Percentiles rank a stretch among this genome's conserved stretches.
phyloP scores from a whole-genome alignment of 129 eudicot genomes.

The Flaveria sonorensis region DNA sequence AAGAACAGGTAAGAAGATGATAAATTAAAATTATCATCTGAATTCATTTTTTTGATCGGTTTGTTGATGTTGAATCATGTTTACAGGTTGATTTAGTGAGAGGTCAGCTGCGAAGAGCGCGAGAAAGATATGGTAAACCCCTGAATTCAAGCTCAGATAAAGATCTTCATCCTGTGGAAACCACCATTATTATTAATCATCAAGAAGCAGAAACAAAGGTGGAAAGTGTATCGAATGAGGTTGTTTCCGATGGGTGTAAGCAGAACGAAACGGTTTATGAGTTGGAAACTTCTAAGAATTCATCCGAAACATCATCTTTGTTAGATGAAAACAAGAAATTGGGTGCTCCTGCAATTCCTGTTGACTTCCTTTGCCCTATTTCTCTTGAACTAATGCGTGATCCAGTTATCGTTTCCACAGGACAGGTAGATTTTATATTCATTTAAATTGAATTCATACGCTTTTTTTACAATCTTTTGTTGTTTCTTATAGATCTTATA shows the following conservation, averaged over 20 bases:
- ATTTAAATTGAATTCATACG: not conserved
- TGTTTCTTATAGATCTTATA: not conserved
- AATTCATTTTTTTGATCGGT: not conserved
- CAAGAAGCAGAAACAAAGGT: conserved; percentile 38
- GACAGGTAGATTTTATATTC: conserved; percentile 60
- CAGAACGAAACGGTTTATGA: conserved; percentile 34
- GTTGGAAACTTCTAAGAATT: conserved; percentile 38
- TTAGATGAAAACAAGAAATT: conserved; percentile 55
- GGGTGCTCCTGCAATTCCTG: conserved; percentile 64
- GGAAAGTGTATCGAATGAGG: conserved; percentile 29
- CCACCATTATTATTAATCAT: conserved; percentile 44
- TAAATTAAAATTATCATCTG: not conserved
- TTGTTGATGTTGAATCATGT: conserved; percentile 10
- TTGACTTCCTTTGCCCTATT: conserved; percentile 81
- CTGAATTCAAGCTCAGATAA: conserved; percentile 42
- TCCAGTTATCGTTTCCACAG: conserved; percentile 90
- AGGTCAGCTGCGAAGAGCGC: conserved; percentile 69
- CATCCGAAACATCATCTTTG: conserved; percentile 31
- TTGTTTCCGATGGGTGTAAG: conserved; percentile 29
- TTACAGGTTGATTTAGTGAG: conserved; percentile 73
- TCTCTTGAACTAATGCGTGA: conserved; percentile 89
- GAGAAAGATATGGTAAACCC: conserved; percentile 56
- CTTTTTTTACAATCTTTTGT: not conserved
- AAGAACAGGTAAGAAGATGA: conserved; percentile 67
- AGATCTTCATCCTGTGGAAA: conserved; percentile 39